Percentiles rank a stretch among this genome's conserved stretches.
phyloP scores from a whole-genome alignment of 139 green algal genomes.

The Gonium pectorale region DNA sequence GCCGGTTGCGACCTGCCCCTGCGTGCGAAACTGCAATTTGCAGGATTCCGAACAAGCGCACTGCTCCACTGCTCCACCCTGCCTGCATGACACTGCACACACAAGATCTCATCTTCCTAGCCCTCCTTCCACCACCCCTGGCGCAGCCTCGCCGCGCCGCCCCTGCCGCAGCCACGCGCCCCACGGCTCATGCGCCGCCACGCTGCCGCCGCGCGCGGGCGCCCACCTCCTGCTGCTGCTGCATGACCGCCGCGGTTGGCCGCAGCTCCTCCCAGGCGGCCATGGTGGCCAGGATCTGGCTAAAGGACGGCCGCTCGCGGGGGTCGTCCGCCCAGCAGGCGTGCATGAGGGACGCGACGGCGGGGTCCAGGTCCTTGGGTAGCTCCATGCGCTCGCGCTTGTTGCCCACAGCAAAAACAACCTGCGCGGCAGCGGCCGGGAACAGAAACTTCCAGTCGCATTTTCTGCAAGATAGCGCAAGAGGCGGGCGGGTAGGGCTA shows the following conservation, averaged over 20 bases:
- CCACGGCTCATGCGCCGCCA: not conserved
- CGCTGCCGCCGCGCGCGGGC: not conserved
- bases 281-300: slow-evolving; percentile 47
- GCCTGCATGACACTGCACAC: too few species aligned
- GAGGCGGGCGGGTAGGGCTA: too few species aligned
- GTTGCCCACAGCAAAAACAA: slow-evolving; percentile 93
- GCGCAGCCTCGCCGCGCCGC: too few species aligned
- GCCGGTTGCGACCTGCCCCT: too few species aligned
- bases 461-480: too few species aligned
- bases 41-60: too few species aligned
- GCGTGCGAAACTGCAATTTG: too few species aligned
- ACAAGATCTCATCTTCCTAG: too few species aligned
- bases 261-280: slow-evolving; percentile 23
- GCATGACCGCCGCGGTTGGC: slow-evolving; percentile 2
- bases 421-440: too few species aligned
- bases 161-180: not conserved
- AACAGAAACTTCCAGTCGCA: too few species aligned
- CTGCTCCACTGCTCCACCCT: too few species aligned
- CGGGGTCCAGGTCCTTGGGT: slow-evolving; percentile 69
- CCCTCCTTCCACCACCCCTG: too few species aligned
- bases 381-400: slow-evolving; percentile 77
- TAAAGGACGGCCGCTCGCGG: slow-evolving; percentile 72
- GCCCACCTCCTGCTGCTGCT: slow-evolving; percentile 13
- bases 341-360: slow-evolving; percentile 70
- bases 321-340: slow-evolving; percentile 75